Evolutionary conservation across 2,329 filamentous ascomycete genomes (phyloP), one percentile per base, ranked within the genome.

Genomic region (Aspergillus caelatus): DNA sequence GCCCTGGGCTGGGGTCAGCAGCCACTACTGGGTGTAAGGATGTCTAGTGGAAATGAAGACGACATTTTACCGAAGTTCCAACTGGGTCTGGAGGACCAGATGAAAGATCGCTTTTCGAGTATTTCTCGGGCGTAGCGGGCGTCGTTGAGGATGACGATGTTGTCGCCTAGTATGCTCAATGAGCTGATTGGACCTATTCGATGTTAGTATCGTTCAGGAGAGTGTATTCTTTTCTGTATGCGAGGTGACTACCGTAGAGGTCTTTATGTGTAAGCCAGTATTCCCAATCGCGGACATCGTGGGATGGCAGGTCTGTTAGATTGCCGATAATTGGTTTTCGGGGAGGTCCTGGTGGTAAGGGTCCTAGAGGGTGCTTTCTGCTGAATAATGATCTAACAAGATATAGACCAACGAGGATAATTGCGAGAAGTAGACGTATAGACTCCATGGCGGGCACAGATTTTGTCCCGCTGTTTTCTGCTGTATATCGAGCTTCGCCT

Each of bases 311-410:
- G 60, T 85, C 82, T 1, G 66, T 64, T 19, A 85, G 63, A 63
- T 86, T 86, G 2, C 84, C 84, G 7, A 86, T 52, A 0, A 86
- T 34, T 0, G 81, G 82, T 1, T 81, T 67, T 0, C 76, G 78
- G 46, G 76, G 82, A 0, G 84, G 84, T 0, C 84, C 84, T 2
- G 83, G 84, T 0, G 83, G 84, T 0, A 84, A 72, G 3, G 60
- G 57, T 1, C 23, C 14, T 1, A 28, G 28, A 10, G 19, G 12
- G 4, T 39, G 4, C 16, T 46, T 57, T 54, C 26, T 58, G 14
- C 45, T n/a, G 14, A 19, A 2, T 2, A 10, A 10, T 10, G 19
- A 19, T 5, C 16, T 3, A 14, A 52, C 16, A 1, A 52, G 26
- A 52, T n/a, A 52, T 19, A 52, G 12, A 5, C 48, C 48, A 8